Evolutionary conservation across 352 stramenopile genomes (phyloP).

Genomic region (Globisporangium camurandrum): DNA sequence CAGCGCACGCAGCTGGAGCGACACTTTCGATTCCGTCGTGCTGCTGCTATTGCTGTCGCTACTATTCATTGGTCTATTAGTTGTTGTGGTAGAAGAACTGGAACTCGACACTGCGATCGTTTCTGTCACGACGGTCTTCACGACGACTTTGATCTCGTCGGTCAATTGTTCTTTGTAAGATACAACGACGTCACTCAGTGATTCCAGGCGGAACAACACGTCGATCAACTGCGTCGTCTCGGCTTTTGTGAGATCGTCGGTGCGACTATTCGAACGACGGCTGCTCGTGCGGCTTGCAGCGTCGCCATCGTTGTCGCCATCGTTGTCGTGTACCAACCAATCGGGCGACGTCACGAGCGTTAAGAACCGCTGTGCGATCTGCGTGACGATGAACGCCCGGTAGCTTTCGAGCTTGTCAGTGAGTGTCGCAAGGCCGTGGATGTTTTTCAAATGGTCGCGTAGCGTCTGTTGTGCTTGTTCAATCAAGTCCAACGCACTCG

Average conservation of each 20-base stretch:
- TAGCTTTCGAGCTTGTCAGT: conserved; percentile 75
- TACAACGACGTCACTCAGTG: conserved; percentile 53
- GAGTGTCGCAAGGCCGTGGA: conserved; percentile 65
- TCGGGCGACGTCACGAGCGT: conserved; percentile 71
- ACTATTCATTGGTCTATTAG: too few relatives aligned
- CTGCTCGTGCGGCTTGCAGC: conserved; percentile 15
- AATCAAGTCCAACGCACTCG: conserved; percentile 68
- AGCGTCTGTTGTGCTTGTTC: conserved; percentile 62
- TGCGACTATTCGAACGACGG: conserved; percentile 13
- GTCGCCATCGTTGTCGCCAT: conserved; percentile 9
- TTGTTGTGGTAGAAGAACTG: too few relatives aligned
- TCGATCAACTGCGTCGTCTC: conserved; percentile 55
- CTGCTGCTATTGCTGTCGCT: conserved; percentile 20
- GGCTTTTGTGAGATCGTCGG: conserved; percentile 24
- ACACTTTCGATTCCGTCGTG: conserved; percentile 68
- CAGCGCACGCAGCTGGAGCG: conserved; percentile 66
- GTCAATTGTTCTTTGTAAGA: conserved; percentile 79
- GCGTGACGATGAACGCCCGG: conserved; percentile 53
- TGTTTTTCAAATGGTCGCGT: conserved; percentile 64
- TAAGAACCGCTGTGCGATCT: conserved; percentile 80
- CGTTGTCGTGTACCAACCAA: conserved; percentile 72
- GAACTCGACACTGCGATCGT: conserved; percentile 68
- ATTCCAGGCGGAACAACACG: conserved; percentile 70
- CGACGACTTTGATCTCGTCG: conserved; percentile 82
- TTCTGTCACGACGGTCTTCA: conserved; percentile 86